Evolutionary conservation across 2,329 filamentous ascomycete species (phyloP), one percentile per base, ranked within the genome.

Genomic region (Cordyceps militaris): DNA sequence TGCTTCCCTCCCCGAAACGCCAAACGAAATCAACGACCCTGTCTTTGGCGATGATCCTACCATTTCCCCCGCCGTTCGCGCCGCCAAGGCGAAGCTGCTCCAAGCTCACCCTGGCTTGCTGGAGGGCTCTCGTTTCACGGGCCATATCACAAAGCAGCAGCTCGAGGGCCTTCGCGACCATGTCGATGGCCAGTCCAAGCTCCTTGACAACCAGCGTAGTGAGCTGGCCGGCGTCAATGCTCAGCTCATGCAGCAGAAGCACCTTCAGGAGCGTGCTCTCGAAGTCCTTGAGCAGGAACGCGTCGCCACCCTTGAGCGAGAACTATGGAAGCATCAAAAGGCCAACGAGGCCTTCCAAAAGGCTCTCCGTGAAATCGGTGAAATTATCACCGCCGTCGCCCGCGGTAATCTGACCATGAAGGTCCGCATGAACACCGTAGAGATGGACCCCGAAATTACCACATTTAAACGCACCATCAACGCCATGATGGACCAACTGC

Each of bases 271-370:
- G 71, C 84, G 85, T 67, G 88, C 90, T 32, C 85, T 96, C 57
- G 87, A 88, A 65, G 83, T 88, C 61, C 87, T 96, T 55, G 91
- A 96, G 72, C 84, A 88, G 63, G 86, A 91, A 71, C 91, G 94
- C 65, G 93, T 97, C 62, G 87, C 89, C 56, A 86, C 90, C 36
- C 80, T 97, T 42, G 93, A 97, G 75, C 85, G 93, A 59, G 94
- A 99, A 73, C 80, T 99, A 60, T 91, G 89, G 79, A 97, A 97
- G 75, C 92, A 97, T 69, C 92, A 96, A 71, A 94, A 97, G 74
- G 94, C 95, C 69, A 99, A 99, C 73, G 86, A 96, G 73, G 95
- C 94, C 65, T 99, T 97, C 81, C 92, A 97, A 71, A 97, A 97
- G 74, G 94, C 94, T 11, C 77, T 99, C 34, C 85, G 92, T 63